Percentiles rank a stretch among this genome's conserved stretches.
Conservation (phyloP, 208 protist genomes). For the Acanthamoeba royreba region DNA sequence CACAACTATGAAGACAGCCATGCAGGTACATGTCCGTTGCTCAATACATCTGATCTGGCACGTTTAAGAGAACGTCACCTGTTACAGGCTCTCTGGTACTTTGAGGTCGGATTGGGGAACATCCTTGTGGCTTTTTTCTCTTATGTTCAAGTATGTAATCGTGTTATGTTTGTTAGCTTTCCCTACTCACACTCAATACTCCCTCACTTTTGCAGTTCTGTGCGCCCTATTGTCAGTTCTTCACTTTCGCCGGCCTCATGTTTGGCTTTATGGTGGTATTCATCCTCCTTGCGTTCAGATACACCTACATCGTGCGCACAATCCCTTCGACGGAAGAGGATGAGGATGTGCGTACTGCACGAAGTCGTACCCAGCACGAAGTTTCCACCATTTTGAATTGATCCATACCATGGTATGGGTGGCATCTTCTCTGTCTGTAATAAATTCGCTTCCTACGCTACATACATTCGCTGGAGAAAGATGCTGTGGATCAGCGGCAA, state of each 20-base stretch:
- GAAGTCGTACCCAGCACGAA: no score
- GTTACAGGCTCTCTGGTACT: neutral
- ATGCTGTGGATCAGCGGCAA: no score
- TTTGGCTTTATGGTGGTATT: constrained; percentile 51
- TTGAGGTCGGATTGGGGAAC: neutral
- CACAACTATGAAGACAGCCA: constrained; percentile 55
- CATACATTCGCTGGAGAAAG: no score
- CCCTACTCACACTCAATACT: constrained; percentile 45
- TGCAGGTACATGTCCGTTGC: neutral
- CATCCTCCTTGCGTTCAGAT: constrained; percentile 39
- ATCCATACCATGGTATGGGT: no score
- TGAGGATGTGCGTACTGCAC: no score
- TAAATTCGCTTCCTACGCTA: no score
- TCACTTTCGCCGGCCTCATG: constrained; percentile 68
- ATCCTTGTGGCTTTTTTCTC: neutral
- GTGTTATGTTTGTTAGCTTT: neutral
- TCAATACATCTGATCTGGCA: neutral
- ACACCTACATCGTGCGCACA: constrained; percentile 51
- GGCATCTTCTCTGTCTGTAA: no score
- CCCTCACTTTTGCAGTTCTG: neutral
- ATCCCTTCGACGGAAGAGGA: no score
- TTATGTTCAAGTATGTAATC: constrained; percentile 47
- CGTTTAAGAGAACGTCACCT: neutral
- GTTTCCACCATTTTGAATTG: no score
- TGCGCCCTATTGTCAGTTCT: constrained; percentile 53